Conservation (phyloP, 345 rosid species). For the Clausena lansium region DNA sequence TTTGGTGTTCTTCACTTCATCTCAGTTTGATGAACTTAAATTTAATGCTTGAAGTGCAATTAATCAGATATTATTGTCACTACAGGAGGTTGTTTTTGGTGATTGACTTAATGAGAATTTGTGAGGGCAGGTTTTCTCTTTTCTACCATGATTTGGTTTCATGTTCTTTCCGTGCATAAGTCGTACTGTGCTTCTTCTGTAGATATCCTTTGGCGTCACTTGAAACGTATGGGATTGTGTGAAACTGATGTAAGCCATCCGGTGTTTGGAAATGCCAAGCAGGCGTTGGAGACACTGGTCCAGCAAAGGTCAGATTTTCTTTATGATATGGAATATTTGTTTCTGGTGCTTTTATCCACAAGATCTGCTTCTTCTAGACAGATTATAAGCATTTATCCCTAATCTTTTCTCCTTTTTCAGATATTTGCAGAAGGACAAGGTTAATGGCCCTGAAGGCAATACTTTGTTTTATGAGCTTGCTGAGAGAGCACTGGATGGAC, state of each 20-base stretch:
- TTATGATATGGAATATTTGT: constrained; percentile 4
- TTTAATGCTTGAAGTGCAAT: background rate
- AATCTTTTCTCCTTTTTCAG: constrained; percentile 27
- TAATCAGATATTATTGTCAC: background rate
- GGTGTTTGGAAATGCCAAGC: constrained; percentile 72
- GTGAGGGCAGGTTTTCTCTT: background rate
- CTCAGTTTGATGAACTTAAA: background rate
- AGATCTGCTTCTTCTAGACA: background rate
- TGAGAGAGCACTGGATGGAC: constrained; percentile 83
- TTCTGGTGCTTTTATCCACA: background rate
- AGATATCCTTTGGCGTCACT: constrained; percentile 85
- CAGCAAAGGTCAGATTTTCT: constrained; percentile 65
- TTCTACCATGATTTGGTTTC: background rate
- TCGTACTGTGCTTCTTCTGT: constrained; percentile 9
- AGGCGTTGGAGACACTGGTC: constrained; percentile 69
- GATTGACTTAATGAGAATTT: background rate
- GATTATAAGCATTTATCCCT: background rate
- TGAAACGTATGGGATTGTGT: constrained; percentile 63
- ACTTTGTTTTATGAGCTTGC: constrained; percentile 75
- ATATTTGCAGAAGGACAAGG: constrained; percentile 86
- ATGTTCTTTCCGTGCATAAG: background rate
- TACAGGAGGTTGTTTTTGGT: background rate
- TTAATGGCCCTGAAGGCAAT: constrained; percentile 80
- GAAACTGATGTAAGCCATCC: constrained; percentile 69
- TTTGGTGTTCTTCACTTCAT: background rate